Evolutionary conservation across 768 basidiomycete species (phyloP).

Genomic region (Podaxis carcinomalis): DNA sequence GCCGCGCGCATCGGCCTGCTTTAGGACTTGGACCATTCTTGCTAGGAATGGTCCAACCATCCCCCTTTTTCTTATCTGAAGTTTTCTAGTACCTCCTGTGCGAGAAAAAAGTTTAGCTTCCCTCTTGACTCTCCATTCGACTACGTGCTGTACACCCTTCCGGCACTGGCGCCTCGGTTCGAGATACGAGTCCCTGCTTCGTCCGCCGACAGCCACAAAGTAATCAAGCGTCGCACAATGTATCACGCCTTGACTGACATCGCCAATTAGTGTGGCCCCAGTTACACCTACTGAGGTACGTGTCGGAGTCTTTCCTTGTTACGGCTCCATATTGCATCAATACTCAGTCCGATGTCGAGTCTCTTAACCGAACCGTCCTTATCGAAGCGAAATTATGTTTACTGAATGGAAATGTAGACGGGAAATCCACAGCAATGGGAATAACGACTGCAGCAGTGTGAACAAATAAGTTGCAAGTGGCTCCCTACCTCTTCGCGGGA

Average conservation of each 20-base stretch:
- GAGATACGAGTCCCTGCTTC: background rate
- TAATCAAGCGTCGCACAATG: background rate
- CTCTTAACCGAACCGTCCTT: background rate
- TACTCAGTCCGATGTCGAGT: background rate
- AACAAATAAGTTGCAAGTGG: no score
- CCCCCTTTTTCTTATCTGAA: background rate
- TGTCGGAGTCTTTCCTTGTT: background rate
- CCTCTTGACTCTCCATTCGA: background rate
- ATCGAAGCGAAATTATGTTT: background rate
- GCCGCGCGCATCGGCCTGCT: background rate
- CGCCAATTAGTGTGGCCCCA: background rate
- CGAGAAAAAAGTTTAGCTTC: background rate
- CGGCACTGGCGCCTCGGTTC: background rate
- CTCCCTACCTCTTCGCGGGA: no score
- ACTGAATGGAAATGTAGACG: background rate
- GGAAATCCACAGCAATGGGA: background rate
- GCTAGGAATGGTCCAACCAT: background rate
- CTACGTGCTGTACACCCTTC: background rate
- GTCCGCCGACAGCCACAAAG: background rate
- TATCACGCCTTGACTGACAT: background rate
- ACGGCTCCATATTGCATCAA: background rate
- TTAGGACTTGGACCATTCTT: background rate
- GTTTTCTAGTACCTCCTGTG: background rate
- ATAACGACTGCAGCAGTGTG: background rate
- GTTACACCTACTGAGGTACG: no score